Evolutionary conservation across 2,329 filamentous ascomycete species (phyloP).

Genomic region (Ascomycota sp.): DNA sequence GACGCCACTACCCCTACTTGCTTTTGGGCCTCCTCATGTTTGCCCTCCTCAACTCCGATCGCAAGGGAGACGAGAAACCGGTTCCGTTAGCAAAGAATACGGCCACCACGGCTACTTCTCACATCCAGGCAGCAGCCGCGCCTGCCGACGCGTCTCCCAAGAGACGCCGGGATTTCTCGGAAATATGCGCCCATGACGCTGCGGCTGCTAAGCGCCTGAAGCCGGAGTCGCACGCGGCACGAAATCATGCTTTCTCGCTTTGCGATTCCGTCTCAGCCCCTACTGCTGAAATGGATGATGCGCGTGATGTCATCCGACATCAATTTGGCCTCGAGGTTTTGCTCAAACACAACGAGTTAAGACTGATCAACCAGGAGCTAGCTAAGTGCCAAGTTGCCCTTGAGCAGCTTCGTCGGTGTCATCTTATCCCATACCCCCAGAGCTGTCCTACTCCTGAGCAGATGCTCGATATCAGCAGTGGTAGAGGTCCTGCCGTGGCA

Average conservation of each 20-base stretch:
- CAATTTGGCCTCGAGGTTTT: conserved; percentile 84
- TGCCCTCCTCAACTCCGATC: conserved; percentile 38
- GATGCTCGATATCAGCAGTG: conserved; percentile 51
- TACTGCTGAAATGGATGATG: conserved; percentile 23
- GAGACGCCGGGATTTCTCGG: conserved; percentile 14
- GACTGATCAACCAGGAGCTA: conserved; percentile 86
- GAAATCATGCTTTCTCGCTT: not conserved
- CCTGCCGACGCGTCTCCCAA: conserved; percentile 11
- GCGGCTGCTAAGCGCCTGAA: conserved; percentile 22
- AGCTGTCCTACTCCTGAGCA: conserved; percentile 44
- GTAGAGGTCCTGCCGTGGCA: conserved; percentile 51
- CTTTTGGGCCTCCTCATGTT: conserved; percentile 31
- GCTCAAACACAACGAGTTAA: conserved; percentile 83
- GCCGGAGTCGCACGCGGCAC: conserved; percentile 8
- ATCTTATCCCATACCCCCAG: conserved; percentile 76
- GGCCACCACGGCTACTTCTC: conserved; percentile 6
- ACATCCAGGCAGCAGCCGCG: not conserved
- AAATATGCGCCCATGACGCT: conserved; percentile 7
- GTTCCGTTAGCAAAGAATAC: conserved; percentile 19
- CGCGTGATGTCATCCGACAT: conserved; percentile 57
- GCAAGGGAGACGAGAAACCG: conserved; percentile 33
- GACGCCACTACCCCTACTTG: conserved; percentile 3
- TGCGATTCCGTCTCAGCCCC: conserved; percentile 1
- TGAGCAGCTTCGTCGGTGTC: conserved; percentile 82
- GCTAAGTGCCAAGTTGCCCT: conserved; percentile 87